A percentile compares a stretch with the other conserved stretches of the same genome.
Conservation (phyloP, 371 early-diverging fungal genomes). For the Mortierella sp. region DNA sequence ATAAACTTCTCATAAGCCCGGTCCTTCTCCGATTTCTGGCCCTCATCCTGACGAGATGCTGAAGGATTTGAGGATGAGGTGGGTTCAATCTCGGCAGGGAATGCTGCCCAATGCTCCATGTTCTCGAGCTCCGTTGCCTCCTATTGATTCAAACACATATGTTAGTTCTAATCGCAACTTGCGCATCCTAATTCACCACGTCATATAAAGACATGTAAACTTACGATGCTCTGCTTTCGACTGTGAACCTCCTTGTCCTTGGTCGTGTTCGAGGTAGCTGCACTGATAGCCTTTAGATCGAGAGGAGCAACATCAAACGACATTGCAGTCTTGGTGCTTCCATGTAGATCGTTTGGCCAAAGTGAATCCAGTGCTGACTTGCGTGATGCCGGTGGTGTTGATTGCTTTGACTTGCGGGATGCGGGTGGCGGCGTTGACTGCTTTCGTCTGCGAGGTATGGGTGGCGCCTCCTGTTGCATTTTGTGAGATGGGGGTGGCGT, state of each 20-base stretch:
- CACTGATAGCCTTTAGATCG: slow-evolving; percentile 31
- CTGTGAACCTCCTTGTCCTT: slow-evolving; percentile 9
- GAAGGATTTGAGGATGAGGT: slow-evolving; percentile 15
- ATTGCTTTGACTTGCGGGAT: slow-evolving; percentile 9
- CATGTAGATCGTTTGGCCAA: background rate
- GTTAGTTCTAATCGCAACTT: background rate
- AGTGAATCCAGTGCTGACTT: slow-evolving; percentile 7
- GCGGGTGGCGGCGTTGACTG: slow-evolving; percentile 11
- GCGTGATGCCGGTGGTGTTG: slow-evolving; percentile 8
- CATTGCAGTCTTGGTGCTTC: slow-evolving; percentile 32
- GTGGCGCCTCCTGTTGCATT: background rate
- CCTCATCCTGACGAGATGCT: slow-evolving; percentile 16
- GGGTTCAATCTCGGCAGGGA: slow-evolving; percentile 30
- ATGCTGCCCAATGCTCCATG: slow-evolving; percentile 50
- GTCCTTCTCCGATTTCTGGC: slow-evolving; percentile 25
- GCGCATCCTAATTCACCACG: background rate
- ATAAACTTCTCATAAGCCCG: slow-evolving; percentile 45
- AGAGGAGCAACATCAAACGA: slow-evolving; percentile 50
- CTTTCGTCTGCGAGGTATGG: slow-evolving; percentile 10
- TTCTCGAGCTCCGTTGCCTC: slow-evolving; percentile 41
- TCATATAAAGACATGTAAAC: background rate
- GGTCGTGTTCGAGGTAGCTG: slow-evolving; percentile 10
- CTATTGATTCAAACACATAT: background rate
- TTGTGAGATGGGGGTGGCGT: background rate
- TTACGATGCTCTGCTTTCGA: slow-evolving; percentile 31